phyloP scores from a whole-genome alignment of 2,329 filamentous ascomycete genomes.

The Trichoderma asperellum region DNA sequence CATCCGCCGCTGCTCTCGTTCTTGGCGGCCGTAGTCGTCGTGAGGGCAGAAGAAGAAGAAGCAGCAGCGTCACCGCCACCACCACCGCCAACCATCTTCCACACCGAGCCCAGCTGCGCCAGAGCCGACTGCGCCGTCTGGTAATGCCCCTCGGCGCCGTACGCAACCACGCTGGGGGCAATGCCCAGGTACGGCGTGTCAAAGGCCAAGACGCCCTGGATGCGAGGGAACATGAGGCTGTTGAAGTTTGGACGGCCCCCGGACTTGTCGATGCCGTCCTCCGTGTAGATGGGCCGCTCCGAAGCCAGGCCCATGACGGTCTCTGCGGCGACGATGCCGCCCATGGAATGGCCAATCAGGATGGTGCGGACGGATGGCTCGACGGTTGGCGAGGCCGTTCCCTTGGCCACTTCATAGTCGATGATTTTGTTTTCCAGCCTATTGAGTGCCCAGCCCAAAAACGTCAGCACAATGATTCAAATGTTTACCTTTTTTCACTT shows the following conservation, averaged over 20 bases:
- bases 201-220: constrained; percentile 88
- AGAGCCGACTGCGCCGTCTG: constrained; percentile 71
- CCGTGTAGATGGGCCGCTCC: constrained; percentile 57
- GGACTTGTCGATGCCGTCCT: constrained; percentile 47
- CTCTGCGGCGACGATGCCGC: constrained; percentile 92
- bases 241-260: constrained; percentile 49
- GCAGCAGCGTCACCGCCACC: constrained; percentile 33
- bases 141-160: constrained; percentile 85
- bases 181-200: constrained; percentile 92
- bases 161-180: constrained; percentile 79
- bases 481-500: not conserved
- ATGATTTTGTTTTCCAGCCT: constrained; percentile 92
- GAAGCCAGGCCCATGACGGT: constrained; percentile 73
- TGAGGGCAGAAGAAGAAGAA: constrained; percentile 31
- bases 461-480: not conserved
- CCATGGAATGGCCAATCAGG: constrained; percentile 86
- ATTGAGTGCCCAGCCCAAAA: not conserved
- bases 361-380: constrained; percentile 83
- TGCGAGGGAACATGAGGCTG: constrained; percentile 86
- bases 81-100: constrained; percentile 51
- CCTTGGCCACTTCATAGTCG: constrained; percentile 84
- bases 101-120: constrained; percentile 69
- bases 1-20: constrained; percentile 51
- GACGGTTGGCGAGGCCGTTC: constrained; percentile 80
- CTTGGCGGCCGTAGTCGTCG: constrained; percentile 21